Base-by-base conservation (phyloP, 768 basidiomycete genomes). In the Lentinula edodes region DNA sequence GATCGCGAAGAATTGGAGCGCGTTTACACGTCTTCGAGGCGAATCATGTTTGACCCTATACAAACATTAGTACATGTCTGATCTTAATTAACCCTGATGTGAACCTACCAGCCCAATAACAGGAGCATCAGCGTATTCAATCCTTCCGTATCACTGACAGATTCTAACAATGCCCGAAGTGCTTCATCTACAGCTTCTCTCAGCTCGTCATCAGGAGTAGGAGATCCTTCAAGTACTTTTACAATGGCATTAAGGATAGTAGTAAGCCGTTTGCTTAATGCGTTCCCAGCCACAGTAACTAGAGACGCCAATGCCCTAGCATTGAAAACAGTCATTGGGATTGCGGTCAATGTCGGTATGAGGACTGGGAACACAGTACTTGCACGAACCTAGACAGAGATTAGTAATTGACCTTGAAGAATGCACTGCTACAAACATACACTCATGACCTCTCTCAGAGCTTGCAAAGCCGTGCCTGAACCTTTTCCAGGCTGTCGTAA, bases 351-450 rank as follows among this genome's bases (percentile, higher is more conserved):
- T 0, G 95, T 96, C 0, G 95, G 97, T 61, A 99, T 93, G 60
- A 98, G 78, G 18, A 98, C 91, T 0, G 97, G 97, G 91, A 98
- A 98, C 42, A 98, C 95, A 9, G 91, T 94, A 43, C 89, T 82
- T 13, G 96, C 93, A 42, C 95, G 93, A 66, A 98, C 91, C 91
- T 95, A 71, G 51, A 41, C 46, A 59, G 62, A 6, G 8, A 56
- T 16, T 18, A 35, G 45, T 23, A 23, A 3, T 7, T n/a, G 13
- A 12, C 13, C 32, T 23, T n/a, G 50, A n/a, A 43, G 42, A 32
- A 39, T 10, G 15, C 41, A n/a, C 10, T 9, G 16, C 10, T 57
- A n/a, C 51, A 7, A 2, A 35, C 50, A 57, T 38, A 94, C 93
- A 65, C 83, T 87, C 91, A 96, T 96, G 66, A 98, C 93, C 77